Conservation (phyloP, 192 early-diverging fungal genomes). For the Coemansia aciculifera region DNA sequence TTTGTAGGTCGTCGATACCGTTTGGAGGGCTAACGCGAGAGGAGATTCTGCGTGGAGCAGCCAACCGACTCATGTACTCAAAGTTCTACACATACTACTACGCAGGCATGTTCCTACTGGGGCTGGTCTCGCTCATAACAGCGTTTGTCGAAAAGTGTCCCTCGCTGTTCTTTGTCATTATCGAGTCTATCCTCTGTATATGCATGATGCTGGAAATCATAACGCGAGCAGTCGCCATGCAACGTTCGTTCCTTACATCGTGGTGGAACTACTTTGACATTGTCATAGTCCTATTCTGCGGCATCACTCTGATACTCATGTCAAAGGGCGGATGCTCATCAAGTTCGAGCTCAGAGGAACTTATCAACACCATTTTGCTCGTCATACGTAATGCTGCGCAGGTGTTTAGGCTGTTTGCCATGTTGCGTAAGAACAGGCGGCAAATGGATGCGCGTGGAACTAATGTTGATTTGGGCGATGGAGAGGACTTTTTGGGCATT, state of each 20-base stretch:
- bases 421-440: constrained; percentile 60
- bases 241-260: constrained; percentile 56
- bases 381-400: constrained; percentile 75
- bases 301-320: constrained; percentile 66
- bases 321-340: constrained; percentile 64
- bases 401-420: constrained; percentile 65
- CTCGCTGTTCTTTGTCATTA: constrained; percentile 65
- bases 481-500: constrained; percentile 34
- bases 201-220: constrained; percentile 77
- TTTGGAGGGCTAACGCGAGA: constrained; percentile 49
- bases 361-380: constrained; percentile 69
- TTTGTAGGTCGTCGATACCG: constrained; percentile 31
- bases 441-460: constrained; percentile 35
- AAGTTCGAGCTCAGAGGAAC: constrained; percentile 63
- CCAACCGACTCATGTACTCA: constrained; percentile 65
- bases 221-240: constrained; percentile 64
- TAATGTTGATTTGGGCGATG: constrained; percentile 32
- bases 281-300: constrained; percentile 67
- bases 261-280: constrained; percentile 76
- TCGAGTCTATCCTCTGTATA: constrained; percentile 70
- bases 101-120: constrained; percentile 50
- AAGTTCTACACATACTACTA: constrained; percentile 61
- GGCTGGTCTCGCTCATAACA: constrained; percentile 54
- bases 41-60: constrained; percentile 58
- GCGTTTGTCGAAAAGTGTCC: constrained; percentile 55